Evolutionary conservation across 2,329 filamentous ascomycete species (phyloP), one percentile per base, ranked within the genome.

Genomic region (Beauveria sp.): DNA sequence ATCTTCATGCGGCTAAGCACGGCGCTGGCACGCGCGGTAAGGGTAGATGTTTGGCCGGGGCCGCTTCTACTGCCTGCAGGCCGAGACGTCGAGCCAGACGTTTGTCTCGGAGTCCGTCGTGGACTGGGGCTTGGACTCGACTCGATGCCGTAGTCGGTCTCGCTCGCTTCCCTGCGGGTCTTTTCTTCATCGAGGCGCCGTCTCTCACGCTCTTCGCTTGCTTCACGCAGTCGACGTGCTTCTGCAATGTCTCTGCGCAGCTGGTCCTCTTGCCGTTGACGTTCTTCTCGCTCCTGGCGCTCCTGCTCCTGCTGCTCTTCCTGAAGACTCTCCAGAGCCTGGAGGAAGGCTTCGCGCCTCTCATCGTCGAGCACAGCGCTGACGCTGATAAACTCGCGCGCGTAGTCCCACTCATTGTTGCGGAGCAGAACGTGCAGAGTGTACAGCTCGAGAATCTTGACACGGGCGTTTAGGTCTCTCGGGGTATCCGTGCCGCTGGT

Each of bases 391-490:
- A 98, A 98, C 67, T 96, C 90, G 63, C 86, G 85, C 4, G 95
- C 91, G 69, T 97, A 97, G 62, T 96, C 91, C 95, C 95, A 99
- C 75, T 98, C 92, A 61, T 91, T 87, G 68, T 97, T 98, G 58
- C 91, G 84, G 5, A 93, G 86, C n/a, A 99, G 84, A 8, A 98
- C 91, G 71, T 99, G 95, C 5, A 99, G 82, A 1, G 92, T 96
- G 73, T 97, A 99, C 9, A 99, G 81, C 75, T 99, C 95, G 56
- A 99, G 84, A 47, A 99, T 90, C 77, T 96, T 96, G 65, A 97
- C 87, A 51, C 92, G 84, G 5, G 91, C 87, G 67, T 90, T 88
- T 42, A 96, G 83, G 70, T 96, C 91, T 64, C 90, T 86, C 0
- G 91, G 91, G 0, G 91, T 96, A 70, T 91, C 87, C 46, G 91